Conservation (phyloP, 306 rosid species). For the Cyclanthera cordifolia region DNA sequence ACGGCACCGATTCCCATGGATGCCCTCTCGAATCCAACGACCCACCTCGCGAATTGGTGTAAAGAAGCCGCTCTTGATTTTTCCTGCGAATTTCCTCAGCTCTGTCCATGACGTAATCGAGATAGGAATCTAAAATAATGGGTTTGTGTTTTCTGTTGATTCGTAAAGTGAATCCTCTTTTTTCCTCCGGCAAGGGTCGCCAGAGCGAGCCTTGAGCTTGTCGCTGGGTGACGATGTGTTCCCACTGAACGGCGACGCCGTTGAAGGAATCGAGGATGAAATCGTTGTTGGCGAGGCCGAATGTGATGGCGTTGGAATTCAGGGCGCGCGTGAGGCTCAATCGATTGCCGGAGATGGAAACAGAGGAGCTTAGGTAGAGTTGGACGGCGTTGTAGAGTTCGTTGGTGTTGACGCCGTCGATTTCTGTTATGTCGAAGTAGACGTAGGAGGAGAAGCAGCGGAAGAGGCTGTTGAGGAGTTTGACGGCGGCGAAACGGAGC, state of each 20-base stretch:
- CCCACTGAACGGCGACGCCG: constrained; percentile 70
- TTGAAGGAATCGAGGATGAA: constrained; percentile 55
- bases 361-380: constrained; percentile 73
- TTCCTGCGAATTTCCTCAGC: constrained; percentile 68
- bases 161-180: constrained; percentile 72
- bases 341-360: constrained; percentile 50
- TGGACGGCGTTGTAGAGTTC: constrained; percentile 97
- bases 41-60: constrained; percentile 84
- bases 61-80: constrained; percentile 71
- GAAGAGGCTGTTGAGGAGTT: constrained; percentile 41
- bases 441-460: constrained; percentile 68
- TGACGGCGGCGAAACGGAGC: constrained; percentile 55
- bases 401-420: constrained; percentile 95
- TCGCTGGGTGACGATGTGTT: constrained; percentile 72
- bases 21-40: constrained; percentile 76
- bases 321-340: constrained; percentile 75
- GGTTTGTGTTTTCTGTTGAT: constrained; percentile 54
- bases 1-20: constrained; percentile 98
- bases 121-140: constrained; percentile 40
- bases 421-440: constrained; percentile 87
- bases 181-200: constrained; percentile 88
- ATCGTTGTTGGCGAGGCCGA: constrained; percentile 79
- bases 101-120: constrained; percentile 71
- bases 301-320: constrained; percentile 78
- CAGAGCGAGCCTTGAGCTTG: constrained; percentile 73